These are phyloP conservation scores for Bjerkandera adusta DNA, from an alignment of 1,284 basidiomycete species.

Conservation along the genomic window DNA sequence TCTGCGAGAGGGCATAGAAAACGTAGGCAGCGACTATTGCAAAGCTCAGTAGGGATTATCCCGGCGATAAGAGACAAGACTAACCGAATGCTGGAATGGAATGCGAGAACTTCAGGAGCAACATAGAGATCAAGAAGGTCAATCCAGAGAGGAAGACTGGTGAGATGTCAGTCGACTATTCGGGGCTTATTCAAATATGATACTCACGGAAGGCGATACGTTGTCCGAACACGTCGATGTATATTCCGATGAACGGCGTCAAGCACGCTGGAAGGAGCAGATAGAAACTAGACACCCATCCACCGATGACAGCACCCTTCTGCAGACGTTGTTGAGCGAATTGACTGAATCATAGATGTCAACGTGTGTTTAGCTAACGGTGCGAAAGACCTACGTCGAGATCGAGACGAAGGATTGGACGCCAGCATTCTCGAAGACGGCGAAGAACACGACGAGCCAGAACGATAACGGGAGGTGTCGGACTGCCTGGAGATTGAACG, in stretches of 20 bases:
- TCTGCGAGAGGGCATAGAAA: slow-evolving; percentile 43
- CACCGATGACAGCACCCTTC: slow-evolving; percentile 45
- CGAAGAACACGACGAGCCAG: slow-evolving; percentile 42
- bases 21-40: slow-evolving; percentile 39
- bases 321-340: slow-evolving; percentile 43
- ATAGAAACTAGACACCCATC: slow-evolving; percentile 49
- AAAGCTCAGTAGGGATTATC: background rate
- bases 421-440: slow-evolving; percentile 44
- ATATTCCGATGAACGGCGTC: slow-evolving; percentile 43
- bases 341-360: slow-evolving; percentile 27
- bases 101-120: slow-evolving; percentile 40
- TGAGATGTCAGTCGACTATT: background rate
- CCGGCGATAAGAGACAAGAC: slow-evolving; percentile 13
- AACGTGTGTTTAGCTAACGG: background rate
- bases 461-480: slow-evolving; percentile 38
- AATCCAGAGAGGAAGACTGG: slow-evolving; percentile 41
- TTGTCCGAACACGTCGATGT: slow-evolving; percentile 41
- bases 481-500: slow-evolving; percentile 36
- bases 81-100: slow-evolving; percentile 37
- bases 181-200: background rate
- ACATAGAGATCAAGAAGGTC: slow-evolving; percentile 42
- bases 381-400: slow-evolving; percentile 34
- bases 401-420: slow-evolving; percentile 46
- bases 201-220: slow-evolving; percentile 40
- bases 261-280: slow-evolving; percentile 40